Conservation (phyloP, 768 basidiomycete genomes). For the Amanita thiersii region DNA sequence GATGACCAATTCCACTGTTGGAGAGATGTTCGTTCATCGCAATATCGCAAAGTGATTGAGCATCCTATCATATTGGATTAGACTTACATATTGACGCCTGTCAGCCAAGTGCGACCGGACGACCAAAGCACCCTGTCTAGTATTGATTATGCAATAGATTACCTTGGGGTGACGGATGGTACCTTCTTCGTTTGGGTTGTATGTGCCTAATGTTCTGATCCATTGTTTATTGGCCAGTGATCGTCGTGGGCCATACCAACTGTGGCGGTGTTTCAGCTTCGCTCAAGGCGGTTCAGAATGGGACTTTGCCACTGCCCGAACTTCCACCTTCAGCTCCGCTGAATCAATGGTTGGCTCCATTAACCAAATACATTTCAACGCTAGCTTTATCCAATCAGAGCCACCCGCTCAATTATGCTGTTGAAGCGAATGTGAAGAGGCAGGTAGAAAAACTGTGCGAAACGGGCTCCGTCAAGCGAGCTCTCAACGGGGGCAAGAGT, state of each 20-base stretch:
- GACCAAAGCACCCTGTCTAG: constrained; percentile 71
- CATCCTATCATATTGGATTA: no score
- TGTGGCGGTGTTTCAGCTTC: constrained; percentile 74
- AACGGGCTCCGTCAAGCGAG: constrained; percentile 31
- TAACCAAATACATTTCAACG: constrained; percentile 43
- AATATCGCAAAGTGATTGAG: constrained; percentile 78
- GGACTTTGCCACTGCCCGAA: constrained; percentile 23
- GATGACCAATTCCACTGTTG: constrained; percentile 60
- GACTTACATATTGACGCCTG: constrained; percentile 8
- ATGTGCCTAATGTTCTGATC: constrained; percentile 23
- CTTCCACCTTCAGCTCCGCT: constrained; percentile 39
- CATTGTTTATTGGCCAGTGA: constrained; percentile 39
- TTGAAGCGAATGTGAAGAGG: constrained; percentile 52
- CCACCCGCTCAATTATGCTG: constrained; percentile 38
- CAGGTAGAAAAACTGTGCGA: constrained; percentile 46
- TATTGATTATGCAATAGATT: constrained; percentile 63
- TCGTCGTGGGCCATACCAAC: constrained; percentile 75
- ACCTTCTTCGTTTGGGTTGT: constrained; percentile 24
- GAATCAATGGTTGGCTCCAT: constrained; percentile 64
- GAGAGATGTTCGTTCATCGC: constrained; percentile 76
- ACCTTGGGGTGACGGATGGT: constrained; percentile 75
- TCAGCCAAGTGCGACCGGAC: constrained; percentile 62
- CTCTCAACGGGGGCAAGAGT: constrained; percentile 41
- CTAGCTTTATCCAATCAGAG: constrained; percentile 27
- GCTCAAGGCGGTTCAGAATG: constrained; percentile 32